Evolutionary conservation across 2,329 filamentous ascomycete genomes (phyloP).

Genomic region (Hypoxylon rubiginosum): DNA sequence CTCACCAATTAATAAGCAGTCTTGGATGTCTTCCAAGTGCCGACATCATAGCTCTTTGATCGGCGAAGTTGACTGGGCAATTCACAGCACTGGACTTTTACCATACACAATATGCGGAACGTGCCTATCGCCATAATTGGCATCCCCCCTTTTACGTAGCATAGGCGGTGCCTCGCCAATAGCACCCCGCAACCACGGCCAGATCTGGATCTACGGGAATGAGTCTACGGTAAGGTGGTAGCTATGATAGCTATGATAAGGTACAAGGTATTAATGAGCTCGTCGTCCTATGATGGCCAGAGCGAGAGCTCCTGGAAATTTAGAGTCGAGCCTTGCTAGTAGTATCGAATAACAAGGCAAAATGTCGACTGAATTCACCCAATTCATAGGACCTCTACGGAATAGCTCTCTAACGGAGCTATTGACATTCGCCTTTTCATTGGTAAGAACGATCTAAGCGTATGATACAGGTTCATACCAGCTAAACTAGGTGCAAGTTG

Average conservation of each 20-base stretch:
- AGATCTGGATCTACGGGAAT: conserved; percentile 11
- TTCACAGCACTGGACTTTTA: conserved; percentile 12
- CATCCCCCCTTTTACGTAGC: conserved; percentile 16
- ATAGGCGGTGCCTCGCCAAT: conserved; percentile 1
- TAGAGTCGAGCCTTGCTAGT: neutral
- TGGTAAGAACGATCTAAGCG: conserved; percentile 20
- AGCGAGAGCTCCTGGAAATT: neutral
- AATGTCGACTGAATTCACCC: conserved; percentile 25
- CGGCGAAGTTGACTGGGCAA: conserved; percentile 12
- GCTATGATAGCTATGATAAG: neutral
- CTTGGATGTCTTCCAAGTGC: conserved; percentile 22
- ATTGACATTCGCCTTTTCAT: conserved; percentile 17
- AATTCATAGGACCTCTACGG: conserved; percentile 18
- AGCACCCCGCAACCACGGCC: conserved; percentile 23
- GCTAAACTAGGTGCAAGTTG: conserved; percentile 23
- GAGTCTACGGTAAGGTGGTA: neutral
- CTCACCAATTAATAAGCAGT: conserved; percentile 8
- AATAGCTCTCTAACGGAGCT: conserved; percentile 24
- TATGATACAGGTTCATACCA: neutral
- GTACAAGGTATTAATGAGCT: conserved; percentile 21
- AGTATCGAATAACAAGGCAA: conserved; percentile 13
- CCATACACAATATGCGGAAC: neutral
- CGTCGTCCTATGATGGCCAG: neutral
- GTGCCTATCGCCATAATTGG: conserved; percentile 21
- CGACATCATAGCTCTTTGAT: conserved; percentile 8